Evolutionary conservation across 129 eudicot genomes (phyloP).

Genomic region (Helichrysum umbraculigerum): DNA sequence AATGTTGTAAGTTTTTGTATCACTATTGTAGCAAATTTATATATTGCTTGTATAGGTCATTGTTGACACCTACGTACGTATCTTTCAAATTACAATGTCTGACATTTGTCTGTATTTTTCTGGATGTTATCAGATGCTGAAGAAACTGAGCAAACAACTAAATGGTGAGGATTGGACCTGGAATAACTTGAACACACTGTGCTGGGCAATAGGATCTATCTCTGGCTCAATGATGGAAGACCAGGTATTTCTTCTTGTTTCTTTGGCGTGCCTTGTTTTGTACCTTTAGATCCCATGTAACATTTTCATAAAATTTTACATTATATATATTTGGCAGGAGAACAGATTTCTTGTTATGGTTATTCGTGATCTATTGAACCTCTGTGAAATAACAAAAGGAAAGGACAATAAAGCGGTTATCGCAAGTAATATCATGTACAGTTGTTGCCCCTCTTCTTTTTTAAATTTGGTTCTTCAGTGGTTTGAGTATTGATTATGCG

Average conservation of each 20-base stretch:
- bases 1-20: neutral
- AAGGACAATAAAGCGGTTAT: conserved; percentile 99
- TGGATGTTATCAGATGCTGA: conserved; percentile 69
- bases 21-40: neutral
- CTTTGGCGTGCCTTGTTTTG: neutral
- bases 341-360: conserved; percentile 98
- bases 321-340: conserved; percentile 53
- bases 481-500: neutral
- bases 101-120: neutral
- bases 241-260: conserved; percentile 49
- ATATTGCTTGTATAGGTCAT: neutral
- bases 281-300: neutral
- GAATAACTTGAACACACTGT: conserved; percentile 95
- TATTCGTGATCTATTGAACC: conserved; percentile 88
- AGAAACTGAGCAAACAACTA: conserved; percentile 74
- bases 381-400: conserved; percentile 97
- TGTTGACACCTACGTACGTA: neutral
- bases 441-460: neutral
- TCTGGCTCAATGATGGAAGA: conserved; percentile 99
- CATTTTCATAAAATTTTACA: neutral
- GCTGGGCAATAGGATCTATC: conserved; percentile 99
- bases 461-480: neutral
- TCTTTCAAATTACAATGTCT: neutral
- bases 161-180: conserved; percentile 99
- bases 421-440: conserved; percentile 97